Base-by-base conservation (phyloP, 345 rosid species). In the Melastoma malabathricum region DNA sequence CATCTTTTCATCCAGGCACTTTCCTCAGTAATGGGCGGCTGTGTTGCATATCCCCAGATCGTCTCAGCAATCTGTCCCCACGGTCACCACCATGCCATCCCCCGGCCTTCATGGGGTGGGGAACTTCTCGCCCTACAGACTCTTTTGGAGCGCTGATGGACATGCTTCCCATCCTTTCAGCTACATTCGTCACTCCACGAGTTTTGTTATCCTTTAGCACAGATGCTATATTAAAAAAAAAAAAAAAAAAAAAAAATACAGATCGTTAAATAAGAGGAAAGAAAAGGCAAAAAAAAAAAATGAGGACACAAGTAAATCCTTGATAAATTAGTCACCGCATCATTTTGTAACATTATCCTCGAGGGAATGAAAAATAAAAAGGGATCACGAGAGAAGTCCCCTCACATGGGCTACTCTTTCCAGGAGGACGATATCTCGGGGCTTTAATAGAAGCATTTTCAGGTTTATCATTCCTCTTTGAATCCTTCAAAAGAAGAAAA, bases 321-420 rank as follows among this genome's bases (percentile, higher is more conserved):
- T 6, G 12, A 9, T 34, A 9, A 34, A 34, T 34, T 34, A 34
- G 41, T 34, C 12, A 12, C 6, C 6, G 38, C 41, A 9, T 34
- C 9, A 6, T 5, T 34, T 9, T 34, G 2, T 1, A 5, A 34
- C 55, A 17, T 5, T 13, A 48, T 22, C 23, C 34, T 8, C 12
- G 31, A 10, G 13, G 20, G 25, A 44, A 25, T 16, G n/a, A 15
- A 15, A 48, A 41, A 50, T 23, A 12, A 43, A 44, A 44, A 44
- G 50, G 43, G 14, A 15, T 15, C 8, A 14, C 15, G 17, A 0
- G 20, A 22, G 13, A 18, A 55, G 15, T 18, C 64, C 53, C 67
- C 94, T 79, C 80, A 92, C 98, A 51, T 47, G 84, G 84, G 64
- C 75, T 81, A 65, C 68, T 84, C 78, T 72, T 81, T 63, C 82